Evolutionary conservation across 2,329 filamentous ascomycete species (phyloP).

Genomic region (Pleoardoris graminearum): DNA sequence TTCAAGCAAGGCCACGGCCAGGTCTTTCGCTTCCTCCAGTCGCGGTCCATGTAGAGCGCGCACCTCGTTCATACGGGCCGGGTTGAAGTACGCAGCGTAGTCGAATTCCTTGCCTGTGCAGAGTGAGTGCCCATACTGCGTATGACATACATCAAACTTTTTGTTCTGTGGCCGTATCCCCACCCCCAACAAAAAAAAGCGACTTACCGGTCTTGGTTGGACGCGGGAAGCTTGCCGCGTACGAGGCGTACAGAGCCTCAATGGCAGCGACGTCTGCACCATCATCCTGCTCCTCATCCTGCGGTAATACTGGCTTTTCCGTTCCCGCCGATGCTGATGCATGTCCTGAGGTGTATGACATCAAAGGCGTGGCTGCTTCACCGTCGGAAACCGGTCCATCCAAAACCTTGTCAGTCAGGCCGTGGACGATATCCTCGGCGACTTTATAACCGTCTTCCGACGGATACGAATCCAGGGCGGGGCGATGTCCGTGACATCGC

Average conservation of each 20-base stretch:
- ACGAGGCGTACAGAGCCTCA: background rate
- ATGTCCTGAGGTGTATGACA: too few relatives aligned
- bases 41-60: constrained; percentile 11
- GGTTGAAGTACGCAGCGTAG: background rate
- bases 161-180: too few relatives aligned
- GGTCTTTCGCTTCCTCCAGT: constrained; percentile 21
- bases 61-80: background rate
- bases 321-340: background rate
- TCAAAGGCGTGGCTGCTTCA: too few relatives aligned
- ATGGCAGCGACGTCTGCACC: background rate
- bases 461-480: too few relatives aligned
- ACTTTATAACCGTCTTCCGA: too few relatives aligned
- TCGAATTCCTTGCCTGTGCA: background rate
- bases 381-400: too few relatives aligned
- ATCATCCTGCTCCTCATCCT: background rate
- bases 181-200: background rate
- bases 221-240: background rate
- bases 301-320: background rate
- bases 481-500: too few relatives aligned
- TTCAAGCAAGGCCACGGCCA: constrained; percentile 23
- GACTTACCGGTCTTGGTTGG: background rate
- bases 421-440: too few relatives aligned
- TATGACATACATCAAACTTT: background rate
- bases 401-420: too few relatives aligned
- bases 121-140: background rate